Evolutionary conservation across 805 yeast genomes (phyloP), one percentile per base, ranked within the genome.

Genomic region (Candida oleophila): DNA sequence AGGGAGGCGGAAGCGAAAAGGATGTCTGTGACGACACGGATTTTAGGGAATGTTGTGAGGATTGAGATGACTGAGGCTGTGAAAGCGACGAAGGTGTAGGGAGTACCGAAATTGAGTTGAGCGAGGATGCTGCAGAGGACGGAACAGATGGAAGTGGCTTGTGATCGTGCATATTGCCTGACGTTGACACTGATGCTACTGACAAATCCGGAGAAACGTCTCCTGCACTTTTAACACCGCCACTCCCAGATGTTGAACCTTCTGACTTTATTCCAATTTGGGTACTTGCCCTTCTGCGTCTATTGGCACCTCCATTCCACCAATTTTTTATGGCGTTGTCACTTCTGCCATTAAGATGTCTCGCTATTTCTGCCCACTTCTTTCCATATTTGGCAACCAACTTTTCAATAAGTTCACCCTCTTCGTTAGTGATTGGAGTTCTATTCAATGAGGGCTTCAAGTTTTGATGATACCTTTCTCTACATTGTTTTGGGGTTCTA

Each of bases 271-370:
- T 49, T 7, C 55, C 54, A 21, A 54, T 53, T 40, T 46, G 43
- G 19, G 44, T 42, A 19, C 59, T 57, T 5, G 72, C 71, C 52
- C 89, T 70, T 57, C 94, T 77, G 50, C 96, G 72, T 49, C 95
- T 74, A 61, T 87, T 89, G 12, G 95, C 92, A 7, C 96, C 95
- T 3, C 96, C 96, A 60, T 89, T 89, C 96, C 96, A 89, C 96
- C 96, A 90, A 67, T 90, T 90, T 62, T 89, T 89, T 56, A 89
- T 88, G 18, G 96, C 90, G 63, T 89, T 89, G 64, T 89, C 97
- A n/a, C 86, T 78, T 44, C 97, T 73, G 2, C 96, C 96, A 51
- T 87, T 85, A 48, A 89, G 69, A 64, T 89, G 95, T 44, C 96
- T 77, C 15, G 96, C 89, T 40, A 89, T 90, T 59, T 88, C 96